phyloP scores from a whole-genome alignment of 2,329 filamentous ascomycete species.

The Diplocarpon mali region DNA sequence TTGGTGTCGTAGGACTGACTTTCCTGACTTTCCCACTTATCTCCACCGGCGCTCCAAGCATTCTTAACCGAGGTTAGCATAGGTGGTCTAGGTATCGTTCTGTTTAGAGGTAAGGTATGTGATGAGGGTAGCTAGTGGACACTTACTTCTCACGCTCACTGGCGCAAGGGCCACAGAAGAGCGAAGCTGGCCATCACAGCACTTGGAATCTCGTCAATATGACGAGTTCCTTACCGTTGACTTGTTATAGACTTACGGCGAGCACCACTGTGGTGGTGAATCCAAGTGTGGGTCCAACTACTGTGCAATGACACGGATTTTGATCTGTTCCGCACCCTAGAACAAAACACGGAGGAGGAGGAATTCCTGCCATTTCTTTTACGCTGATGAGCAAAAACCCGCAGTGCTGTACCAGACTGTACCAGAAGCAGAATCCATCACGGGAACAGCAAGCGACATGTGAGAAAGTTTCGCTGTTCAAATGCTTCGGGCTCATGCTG shows the following conservation, averaged over 20 bases:
- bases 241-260: slow-evolving; percentile 32
- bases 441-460: too few relatives aligned
- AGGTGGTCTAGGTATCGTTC: neutral
- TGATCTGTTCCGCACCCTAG: slow-evolving; percentile 41
- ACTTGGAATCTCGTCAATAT: slow-evolving; percentile 27
- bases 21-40: slow-evolving; percentile 38
- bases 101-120: neutral
- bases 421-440: too few relatives aligned
- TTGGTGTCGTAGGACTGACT: slow-evolving; percentile 38
- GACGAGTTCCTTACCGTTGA: neutral
- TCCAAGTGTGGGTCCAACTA: slow-evolving; percentile 43
- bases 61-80: slow-evolving; percentile 26
- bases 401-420: neutral
- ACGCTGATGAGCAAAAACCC: neutral
- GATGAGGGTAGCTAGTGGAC: slow-evolving; percentile 3
- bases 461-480: too few relatives aligned
- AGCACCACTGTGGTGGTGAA: slow-evolving; percentile 34
- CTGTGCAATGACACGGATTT: slow-evolving; percentile 46
- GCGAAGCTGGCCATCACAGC: slow-evolving; percentile 42
- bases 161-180: slow-evolving; percentile 45
- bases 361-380: slow-evolving; percentile 3
- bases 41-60: slow-evolving; percentile 41
- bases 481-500: too few relatives aligned
- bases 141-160: slow-evolving; percentile 44
- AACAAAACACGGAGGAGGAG: slow-evolving; percentile 9